These are phyloP conservation scores for Aspergillus pseudoviridinutans DNA, from an alignment of 2,329 filamentous ascomycete species.

Conservation along the genomic window DNA sequence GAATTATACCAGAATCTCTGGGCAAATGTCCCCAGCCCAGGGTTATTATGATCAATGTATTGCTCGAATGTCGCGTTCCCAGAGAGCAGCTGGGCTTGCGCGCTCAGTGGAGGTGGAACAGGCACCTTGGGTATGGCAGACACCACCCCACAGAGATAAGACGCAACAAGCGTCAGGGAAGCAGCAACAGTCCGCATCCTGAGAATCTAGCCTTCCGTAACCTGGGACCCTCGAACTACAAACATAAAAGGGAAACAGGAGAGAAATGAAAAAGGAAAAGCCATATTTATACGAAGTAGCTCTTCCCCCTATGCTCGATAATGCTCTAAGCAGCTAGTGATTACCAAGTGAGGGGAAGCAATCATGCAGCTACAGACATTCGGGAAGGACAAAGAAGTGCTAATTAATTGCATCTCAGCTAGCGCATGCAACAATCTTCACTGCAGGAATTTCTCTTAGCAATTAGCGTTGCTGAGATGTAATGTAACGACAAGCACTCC, in stretches of 20 bases:
- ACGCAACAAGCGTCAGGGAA: not conserved
- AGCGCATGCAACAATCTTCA: not conserved
- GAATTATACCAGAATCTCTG: conserved; percentile 54
- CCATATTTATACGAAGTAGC: not conserved
- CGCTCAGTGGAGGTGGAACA: not conserved
- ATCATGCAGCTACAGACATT: not conserved
- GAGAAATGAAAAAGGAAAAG: not conserved
- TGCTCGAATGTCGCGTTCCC: conserved; percentile 46
- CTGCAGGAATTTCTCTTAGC: not conserved
- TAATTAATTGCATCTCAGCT: not conserved
- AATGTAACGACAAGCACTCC: not conserved
- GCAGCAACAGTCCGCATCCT: not conserved
- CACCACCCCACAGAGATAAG: not conserved
- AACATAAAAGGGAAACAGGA: not conserved
- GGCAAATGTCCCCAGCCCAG: conserved; percentile 52
- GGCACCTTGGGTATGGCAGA: not conserved
- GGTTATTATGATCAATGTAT: conserved; percentile 56
- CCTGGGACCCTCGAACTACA: not conserved
- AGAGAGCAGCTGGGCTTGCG: not conserved
- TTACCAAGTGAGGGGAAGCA: not conserved
- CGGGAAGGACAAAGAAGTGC: not conserved
- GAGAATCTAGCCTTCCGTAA: not conserved
- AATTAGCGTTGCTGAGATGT: not conserved
- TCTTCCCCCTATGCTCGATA: not conserved
- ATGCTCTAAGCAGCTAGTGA: not conserved